phyloP scores from a whole-genome alignment of 2,329 filamentous ascomycete species.

The Aureobasidium mangrovei region DNA sequence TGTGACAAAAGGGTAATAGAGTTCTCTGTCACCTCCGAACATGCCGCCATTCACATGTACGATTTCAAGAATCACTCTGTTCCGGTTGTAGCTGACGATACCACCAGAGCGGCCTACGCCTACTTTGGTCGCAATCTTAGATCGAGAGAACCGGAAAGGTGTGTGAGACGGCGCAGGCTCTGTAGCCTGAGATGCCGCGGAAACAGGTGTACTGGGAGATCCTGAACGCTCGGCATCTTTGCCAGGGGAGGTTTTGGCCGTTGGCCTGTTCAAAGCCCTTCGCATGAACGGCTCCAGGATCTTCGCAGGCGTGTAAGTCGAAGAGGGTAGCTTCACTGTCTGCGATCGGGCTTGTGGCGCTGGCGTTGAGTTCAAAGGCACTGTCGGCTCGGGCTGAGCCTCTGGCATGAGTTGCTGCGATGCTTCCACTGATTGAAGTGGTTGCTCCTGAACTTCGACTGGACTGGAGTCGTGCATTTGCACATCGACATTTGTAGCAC shows the following conservation, averaged over 20 bases:
- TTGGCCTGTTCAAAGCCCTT: slow-evolving; percentile 1
- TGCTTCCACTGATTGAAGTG: not conserved
- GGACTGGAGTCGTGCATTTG: not conserved
- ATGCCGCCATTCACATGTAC: slow-evolving; percentile 46
- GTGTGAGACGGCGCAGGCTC: not conserved
- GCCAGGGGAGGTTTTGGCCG: not conserved
- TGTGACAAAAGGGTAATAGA: slow-evolving; percentile 46
- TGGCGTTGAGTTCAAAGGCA: not conserved
- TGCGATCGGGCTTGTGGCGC: not conserved
- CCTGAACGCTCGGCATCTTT: not conserved
- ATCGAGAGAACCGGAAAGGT: not conserved
- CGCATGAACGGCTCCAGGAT: not conserved
- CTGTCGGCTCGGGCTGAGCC: no score
- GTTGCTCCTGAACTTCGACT: not conserved
- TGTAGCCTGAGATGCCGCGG: not conserved
- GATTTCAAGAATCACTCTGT: slow-evolving; percentile 46
- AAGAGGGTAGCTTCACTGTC: not conserved
- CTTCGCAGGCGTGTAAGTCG: not conserved
- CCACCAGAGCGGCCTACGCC: slow-evolving; percentile 29
- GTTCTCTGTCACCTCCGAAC: slow-evolving; percentile 46
- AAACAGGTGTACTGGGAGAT: not conserved
- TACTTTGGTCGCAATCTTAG: slow-evolving; percentile 2
- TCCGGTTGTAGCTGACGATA: slow-evolving; percentile 37
- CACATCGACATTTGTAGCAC: not conserved
- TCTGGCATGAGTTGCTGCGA: no score